These are phyloP conservation scores for Euphrasia confusa DNA, from an alignment of 257 asterid species.

Conservation along the genomic window DNA sequence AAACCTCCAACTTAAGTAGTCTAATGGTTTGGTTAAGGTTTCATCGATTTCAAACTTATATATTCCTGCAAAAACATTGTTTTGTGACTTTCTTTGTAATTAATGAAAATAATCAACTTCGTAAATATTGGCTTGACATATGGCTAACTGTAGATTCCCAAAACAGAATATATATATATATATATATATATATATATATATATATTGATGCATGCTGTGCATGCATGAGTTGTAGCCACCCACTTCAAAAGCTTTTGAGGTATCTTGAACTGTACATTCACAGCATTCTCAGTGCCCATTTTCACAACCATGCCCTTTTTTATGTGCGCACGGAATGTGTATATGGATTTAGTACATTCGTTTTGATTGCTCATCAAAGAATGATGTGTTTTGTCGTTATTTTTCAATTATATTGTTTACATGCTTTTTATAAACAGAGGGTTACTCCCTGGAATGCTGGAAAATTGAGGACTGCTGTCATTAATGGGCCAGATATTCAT, in stretches of 20 bases:
- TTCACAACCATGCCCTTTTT: background rate
- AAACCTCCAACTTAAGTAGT: no score
- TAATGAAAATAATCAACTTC: background rate
- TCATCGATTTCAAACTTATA: background rate
- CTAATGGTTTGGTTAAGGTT: background rate
- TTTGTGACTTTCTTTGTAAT: background rate
- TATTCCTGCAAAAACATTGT: background rate
- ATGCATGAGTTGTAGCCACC: background rate
- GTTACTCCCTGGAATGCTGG: constrained; percentile 95
- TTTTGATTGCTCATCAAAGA: background rate
- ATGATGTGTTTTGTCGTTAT: background rate
- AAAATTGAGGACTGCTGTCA: constrained; percentile 66
- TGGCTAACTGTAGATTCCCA: background rate
- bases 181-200: background rate
- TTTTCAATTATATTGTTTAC: background rate
- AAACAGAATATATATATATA: background rate
- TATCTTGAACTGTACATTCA: background rate
- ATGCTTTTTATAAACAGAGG: constrained; percentile 43
- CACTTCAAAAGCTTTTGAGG: background rate
- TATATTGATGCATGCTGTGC: background rate
- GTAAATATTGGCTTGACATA: background rate
- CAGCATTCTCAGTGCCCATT: constrained; percentile 3
- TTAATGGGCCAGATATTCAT: constrained; percentile 84
- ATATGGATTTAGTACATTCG: no score
- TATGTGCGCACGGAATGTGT: no score